Evolutionary conservation across 129 eudicot species (phyloP).

Genomic region (carrot (Daucus carota)): DNA sequence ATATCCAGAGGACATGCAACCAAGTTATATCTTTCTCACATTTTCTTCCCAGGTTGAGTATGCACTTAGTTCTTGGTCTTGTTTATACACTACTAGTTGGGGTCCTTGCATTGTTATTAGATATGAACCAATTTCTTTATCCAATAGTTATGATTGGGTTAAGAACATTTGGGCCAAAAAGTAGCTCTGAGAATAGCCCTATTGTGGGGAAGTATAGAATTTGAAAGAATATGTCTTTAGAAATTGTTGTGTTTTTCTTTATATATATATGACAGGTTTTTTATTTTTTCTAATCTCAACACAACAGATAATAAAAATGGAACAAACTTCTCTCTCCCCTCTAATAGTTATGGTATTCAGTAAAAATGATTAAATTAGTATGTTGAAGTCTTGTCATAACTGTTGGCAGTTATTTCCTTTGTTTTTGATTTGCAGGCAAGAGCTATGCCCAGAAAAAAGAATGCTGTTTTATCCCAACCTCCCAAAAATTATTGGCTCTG

Average conservation of each 20-base stretch:
- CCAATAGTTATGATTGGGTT: neutral
- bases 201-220: too few species aligned
- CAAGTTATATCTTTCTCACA: conserved; percentile 50
- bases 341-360: neutral
- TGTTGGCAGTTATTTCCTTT: neutral
- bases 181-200: neutral
- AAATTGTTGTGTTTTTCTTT: neutral
- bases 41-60: conserved; percentile 55
- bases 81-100: neutral
- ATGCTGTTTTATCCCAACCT: conserved; percentile 69
- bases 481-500: conserved; percentile 54
- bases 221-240: neutral
- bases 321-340: neutral
- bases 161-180: neutral
- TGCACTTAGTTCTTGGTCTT: neutral
- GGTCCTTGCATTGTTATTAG: neutral
- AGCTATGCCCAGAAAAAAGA: conserved; percentile 63
- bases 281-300: neutral
- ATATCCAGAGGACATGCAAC: conserved; percentile 39
- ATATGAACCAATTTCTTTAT: neutral
- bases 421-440: conserved; percentile 36
- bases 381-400: neutral
- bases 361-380: neutral
- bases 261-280: neutral
- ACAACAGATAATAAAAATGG: neutral